Evolutionary conservation across 257 asterid genomes (phyloP).

Genomic region (Euphrasia confusa): DNA sequence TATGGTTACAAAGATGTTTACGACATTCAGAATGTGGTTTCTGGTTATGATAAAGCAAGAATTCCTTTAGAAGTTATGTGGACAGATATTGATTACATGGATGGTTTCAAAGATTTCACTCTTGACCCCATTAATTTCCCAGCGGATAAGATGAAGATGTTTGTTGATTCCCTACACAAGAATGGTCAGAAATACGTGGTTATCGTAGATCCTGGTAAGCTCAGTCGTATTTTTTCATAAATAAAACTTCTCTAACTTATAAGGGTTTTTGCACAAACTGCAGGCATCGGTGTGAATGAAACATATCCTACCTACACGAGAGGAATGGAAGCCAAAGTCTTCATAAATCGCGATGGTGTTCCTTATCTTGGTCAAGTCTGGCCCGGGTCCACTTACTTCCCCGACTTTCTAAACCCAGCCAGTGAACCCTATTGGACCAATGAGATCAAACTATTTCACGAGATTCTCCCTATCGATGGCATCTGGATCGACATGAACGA

Average conservation of each 20-base stretch:
- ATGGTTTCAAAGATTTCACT: slow-evolving; percentile 81
- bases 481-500: slow-evolving; percentile 98
- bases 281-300: slow-evolving; percentile 61
- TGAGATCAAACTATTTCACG: slow-evolving; percentile 55
- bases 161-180: slow-evolving; percentile 53
- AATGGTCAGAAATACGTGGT: slow-evolving; percentile 68
- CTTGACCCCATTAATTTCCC: slow-evolving; percentile 81
- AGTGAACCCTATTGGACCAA: slow-evolving; percentile 51
- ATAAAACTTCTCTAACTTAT: not conserved
- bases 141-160: slow-evolving; percentile 39
- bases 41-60: slow-evolving; percentile 55
- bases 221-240: not conserved
- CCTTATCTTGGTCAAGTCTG: slow-evolving; percentile 79
- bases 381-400: slow-evolving; percentile 81
- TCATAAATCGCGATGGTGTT: slow-evolving; percentile 56
- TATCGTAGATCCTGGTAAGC: slow-evolving; percentile 85
- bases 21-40: slow-evolving; percentile 68
- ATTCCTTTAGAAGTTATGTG: slow-evolving; percentile 92
- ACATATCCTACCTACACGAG: slow-evolving; percentile 62
- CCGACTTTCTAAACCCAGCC: slow-evolving; percentile 68
- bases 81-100: slow-evolving; percentile 97
- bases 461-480: slow-evolving; percentile 61
- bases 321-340: slow-evolving; percentile 68
- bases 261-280: slow-evolving; percentile 1
- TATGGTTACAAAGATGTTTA: slow-evolving; percentile 69